These are phyloP conservation scores for Termitomyces sp. DNA, from an alignment of 768 basidiomycete species.

Conservation along the genomic window DNA sequence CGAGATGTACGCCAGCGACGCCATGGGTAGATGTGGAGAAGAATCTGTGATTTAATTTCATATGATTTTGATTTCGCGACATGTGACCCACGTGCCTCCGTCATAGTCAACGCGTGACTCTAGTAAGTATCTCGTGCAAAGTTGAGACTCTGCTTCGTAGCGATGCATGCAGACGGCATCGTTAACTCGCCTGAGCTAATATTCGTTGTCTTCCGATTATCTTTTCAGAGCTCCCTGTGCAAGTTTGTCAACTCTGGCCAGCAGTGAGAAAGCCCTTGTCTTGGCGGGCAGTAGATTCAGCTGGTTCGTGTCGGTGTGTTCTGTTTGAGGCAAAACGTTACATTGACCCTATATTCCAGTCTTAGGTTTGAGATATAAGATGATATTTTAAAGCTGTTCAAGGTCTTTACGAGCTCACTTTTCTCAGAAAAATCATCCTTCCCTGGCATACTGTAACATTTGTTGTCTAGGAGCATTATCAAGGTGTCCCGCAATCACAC, in stretches of 20 bases:
- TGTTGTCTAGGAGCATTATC: neutral
- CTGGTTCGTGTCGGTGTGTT: too few relatives aligned
- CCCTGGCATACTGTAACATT: neutral
- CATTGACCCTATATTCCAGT: too few relatives aligned
- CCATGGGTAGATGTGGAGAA: slow-evolving; percentile 23
- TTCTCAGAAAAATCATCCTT: neutral
- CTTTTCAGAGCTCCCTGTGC: neutral
- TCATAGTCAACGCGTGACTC: too few relatives aligned
- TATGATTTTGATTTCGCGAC: neutral
- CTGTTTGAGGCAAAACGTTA: too few relatives aligned
- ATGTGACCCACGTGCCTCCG: neutral
- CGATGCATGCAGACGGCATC: neutral
- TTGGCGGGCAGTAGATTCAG: neutral
- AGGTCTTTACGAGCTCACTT: neutral
- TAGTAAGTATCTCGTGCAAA: too few relatives aligned
- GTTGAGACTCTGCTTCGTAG: too few relatives aligned
- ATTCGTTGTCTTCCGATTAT: neutral
- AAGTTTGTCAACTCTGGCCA: neutral
- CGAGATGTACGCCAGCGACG: slow-evolving; percentile 45
- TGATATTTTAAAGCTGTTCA: neutral
- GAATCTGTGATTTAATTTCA: neutral
- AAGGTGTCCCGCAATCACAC: neutral
- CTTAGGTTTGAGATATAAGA: too few relatives aligned
- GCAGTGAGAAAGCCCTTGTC: neutral
- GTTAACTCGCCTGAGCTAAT: neutral